These are phyloP conservation scores for Chenopodium suecicum DNA, from an alignment of 148 eudicot genomes.

Conservation along the genomic window DNA sequence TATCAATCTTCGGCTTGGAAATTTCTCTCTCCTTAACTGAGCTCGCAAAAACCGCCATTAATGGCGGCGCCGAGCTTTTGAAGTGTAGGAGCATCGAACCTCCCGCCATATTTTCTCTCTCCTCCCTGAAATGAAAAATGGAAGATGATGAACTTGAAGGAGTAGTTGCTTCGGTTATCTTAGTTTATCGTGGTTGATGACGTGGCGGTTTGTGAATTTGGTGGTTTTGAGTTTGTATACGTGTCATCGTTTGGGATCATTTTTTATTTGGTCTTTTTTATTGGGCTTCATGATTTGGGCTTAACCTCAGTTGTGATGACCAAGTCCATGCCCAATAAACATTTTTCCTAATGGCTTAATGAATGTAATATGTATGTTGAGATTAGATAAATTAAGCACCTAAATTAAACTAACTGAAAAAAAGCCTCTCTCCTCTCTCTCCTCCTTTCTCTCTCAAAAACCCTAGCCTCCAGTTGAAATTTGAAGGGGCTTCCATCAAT, in stretches of 20 bases:
- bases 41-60: conserved; percentile 28
- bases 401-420: too few species aligned
- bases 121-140: neutral
- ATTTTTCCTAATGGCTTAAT: too few species aligned
- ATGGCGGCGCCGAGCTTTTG: conserved; percentile 30
- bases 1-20: conserved; percentile 17
- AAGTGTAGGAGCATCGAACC: conserved; percentile 28
- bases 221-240: conserved; percentile 10
- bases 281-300: too few species aligned
- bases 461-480: too few species aligned
- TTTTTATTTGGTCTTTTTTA: neutral
- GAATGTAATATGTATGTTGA: too few species aligned
- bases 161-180: neutral
- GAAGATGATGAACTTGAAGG: neutral
- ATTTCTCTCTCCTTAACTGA: conserved; percentile 31
- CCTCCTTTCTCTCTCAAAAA: too few species aligned
- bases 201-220: conserved; percentile 29
- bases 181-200: conserved; percentile 17
- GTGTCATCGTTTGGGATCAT: neutral
- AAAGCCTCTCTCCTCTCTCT: too few species aligned
- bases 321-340: too few species aligned
- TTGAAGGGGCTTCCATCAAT: too few species aligned
- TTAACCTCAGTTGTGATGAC: too few species aligned
- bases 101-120: conserved; percentile 48
- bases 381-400: too few species aligned